phyloP scores from a whole-genome alignment of 2,329 filamentous ascomycete species.

The Nemania abortiva region DNA sequence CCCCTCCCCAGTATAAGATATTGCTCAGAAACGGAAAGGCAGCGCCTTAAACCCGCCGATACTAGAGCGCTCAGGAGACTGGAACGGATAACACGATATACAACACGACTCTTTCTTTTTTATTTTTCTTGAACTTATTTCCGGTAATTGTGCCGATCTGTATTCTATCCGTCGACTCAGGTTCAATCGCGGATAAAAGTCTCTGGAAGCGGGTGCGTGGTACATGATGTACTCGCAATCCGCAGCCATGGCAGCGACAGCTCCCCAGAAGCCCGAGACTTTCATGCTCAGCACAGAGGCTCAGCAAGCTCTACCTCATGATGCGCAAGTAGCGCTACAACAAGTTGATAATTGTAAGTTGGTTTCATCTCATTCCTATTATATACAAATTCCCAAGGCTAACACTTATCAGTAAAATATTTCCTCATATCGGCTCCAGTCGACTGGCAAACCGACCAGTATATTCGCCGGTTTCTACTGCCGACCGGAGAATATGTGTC shows the following conservation, averaged over 20 bases:
- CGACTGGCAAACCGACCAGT: slow-evolving; percentile 96
- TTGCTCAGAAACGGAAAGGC: slow-evolving; percentile 43
- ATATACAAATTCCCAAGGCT: slow-evolving; percentile 38
- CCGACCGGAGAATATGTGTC: slow-evolving; percentile 99
- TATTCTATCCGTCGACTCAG: slow-evolving; percentile 7
- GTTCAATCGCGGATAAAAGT: slow-evolving; percentile 20
- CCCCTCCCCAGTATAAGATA: slow-evolving; percentile 26
- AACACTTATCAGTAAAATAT: slow-evolving; percentile 82
- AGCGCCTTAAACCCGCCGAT: slow-evolving; percentile 43
- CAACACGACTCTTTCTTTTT: slow-evolving; percentile 41
- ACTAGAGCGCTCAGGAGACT: slow-evolving; percentile 25
- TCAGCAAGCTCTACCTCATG: slow-evolving; percentile 93
- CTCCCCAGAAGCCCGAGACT: slow-evolving; percentile 96
- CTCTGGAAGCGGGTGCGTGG: slow-evolving; percentile 43
- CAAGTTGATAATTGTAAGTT: slow-evolving; percentile 96
- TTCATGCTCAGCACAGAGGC: slow-evolving; percentile 98
- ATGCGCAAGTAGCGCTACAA: slow-evolving; percentile 96
- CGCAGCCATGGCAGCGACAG: slow-evolving; percentile 80
- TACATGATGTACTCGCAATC: slow-evolving; percentile 82
- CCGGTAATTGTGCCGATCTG: slow-evolving; percentile 28
- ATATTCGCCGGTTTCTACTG: slow-evolving; percentile 93
- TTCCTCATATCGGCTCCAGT: slow-evolving; percentile 99
- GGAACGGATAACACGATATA: slow-evolving; percentile 37
- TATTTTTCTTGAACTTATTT: slow-evolving; percentile 37
- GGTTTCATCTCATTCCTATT: background rate